Percentiles rank a stretch among this genome's conserved stretches.
Conservation (phyloP, 83 land plant species). For the Isoetes engelmannii region DNA sequence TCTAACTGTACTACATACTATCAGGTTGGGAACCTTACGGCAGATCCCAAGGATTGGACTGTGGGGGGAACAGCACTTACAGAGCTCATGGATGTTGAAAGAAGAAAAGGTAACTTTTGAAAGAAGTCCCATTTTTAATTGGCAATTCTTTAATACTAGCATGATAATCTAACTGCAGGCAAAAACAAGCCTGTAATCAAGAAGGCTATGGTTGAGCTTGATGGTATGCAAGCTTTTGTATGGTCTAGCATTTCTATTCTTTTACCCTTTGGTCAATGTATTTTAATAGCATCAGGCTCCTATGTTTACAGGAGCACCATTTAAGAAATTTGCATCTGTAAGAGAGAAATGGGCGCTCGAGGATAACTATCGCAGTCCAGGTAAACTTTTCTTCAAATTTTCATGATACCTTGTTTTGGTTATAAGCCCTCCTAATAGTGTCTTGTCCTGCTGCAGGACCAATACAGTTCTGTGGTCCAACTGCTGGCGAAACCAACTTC, state of each 20-base stretch:
- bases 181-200: conserved; percentile 98
- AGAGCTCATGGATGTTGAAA: conserved; percentile 91
- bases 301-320: conserved; percentile 65
- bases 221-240: conserved; percentile 38
- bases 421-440: background rate
- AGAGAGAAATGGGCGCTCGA: conserved; percentile 84
- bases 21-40: conserved; percentile 76
- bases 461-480: conserved; percentile 82
- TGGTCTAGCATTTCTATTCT: too few species aligned
- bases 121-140: background rate
- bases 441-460: conserved; percentile 49
- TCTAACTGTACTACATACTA: background rate
- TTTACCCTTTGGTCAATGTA: too few species aligned
- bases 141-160: background rate
- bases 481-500: conserved; percentile 58
- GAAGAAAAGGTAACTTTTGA: conserved; percentile 62
- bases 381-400: conserved; percentile 20
- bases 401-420: background rate
- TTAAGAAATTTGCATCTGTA: conserved; percentile 74
- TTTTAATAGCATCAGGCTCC: too few species aligned
- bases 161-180: conserved; percentile 37
- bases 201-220: conserved; percentile 99
- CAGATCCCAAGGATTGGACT: conserved; percentile 83
- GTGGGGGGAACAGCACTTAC: conserved; percentile 97
- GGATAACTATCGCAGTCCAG: conserved; percentile 83